Percentiles rank a stretch among this genome's conserved stretches.
phyloP scores from a whole-genome alignment of 768 basidiomycete genomes.

The Hypsizygus marmoreus region DNA sequence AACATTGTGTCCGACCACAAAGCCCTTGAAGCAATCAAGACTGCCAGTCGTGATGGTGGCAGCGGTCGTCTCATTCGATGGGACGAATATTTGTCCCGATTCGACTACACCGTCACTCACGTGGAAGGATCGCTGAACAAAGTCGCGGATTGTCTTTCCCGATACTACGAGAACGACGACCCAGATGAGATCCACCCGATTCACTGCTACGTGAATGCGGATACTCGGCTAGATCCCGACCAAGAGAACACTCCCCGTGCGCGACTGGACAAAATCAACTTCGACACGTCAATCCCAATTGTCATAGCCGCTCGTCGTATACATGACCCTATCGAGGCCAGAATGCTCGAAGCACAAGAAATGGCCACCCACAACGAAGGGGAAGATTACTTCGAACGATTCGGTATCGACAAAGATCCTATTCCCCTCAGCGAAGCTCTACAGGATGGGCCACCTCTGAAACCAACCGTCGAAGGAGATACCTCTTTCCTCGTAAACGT shows the following conservation, averaged over 20 bases:
- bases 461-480: too few species aligned
- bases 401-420: too few species aligned
- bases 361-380: too few species aligned
- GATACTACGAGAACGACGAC: conserved; percentile 25
- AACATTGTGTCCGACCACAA: conserved; percentile 29
- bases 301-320: too few species aligned
- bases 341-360: too few species aligned
- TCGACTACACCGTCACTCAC: conserved; percentile 25
- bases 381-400: too few species aligned
- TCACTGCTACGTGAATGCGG: conserved; percentile 13
- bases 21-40: conserved; percentile 25
- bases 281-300: too few species aligned
- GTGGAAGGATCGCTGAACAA: conserved; percentile 24
- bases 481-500: too few species aligned
- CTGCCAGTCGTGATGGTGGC: conserved; percentile 8
- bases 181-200: conserved; percentile 1
- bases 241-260: conserved; percentile 6
- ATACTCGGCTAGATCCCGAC: conserved; percentile 19
- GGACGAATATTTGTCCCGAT: conserved; percentile 28
- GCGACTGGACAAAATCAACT: too few species aligned
- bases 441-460: too few species aligned
- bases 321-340: too few species aligned
- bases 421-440: too few species aligned
- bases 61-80: conserved; percentile 22
- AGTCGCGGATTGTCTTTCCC: conserved; percentile 30